Conservation (phyloP, 2,329 filamentous ascomycete species). For the Geosmithia flava region DNA sequence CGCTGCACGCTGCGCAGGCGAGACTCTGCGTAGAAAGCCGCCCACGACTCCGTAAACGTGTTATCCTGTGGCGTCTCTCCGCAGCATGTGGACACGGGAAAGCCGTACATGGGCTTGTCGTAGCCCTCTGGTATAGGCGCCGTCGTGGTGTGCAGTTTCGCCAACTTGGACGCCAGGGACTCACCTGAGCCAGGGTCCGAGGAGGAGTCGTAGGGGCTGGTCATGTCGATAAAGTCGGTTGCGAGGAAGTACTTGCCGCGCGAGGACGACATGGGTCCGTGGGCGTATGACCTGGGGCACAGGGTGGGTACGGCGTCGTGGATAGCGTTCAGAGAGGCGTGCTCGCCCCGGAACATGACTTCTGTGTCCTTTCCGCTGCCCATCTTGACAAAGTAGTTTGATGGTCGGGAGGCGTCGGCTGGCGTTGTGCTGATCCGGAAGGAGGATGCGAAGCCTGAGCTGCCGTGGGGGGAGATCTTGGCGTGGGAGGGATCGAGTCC, state of each 20-base stretch:
- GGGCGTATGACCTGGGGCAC: constrained; percentile 63
- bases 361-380: constrained; percentile 45
- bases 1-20: constrained; percentile 54
- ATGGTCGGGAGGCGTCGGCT: constrained; percentile 36
- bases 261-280: constrained; percentile 47
- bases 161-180: constrained; percentile 64
- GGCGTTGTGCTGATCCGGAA: constrained; percentile 37
- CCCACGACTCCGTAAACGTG: constrained; percentile 56
- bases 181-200: constrained; percentile 28
- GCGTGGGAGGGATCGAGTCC: constrained; percentile 40
- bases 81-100: constrained; percentile 76
- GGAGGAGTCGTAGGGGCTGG: constrained; percentile 2
- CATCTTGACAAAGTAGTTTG: constrained; percentile 61
- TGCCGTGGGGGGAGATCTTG: constrained; percentile 47
- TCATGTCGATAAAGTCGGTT: constrained; percentile 70
- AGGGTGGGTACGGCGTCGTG: constrained; percentile 58
- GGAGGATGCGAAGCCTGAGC: constrained; percentile 57
- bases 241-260: constrained; percentile 43
- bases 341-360: constrained; percentile 68
- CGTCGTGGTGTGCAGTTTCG: constrained; percentile 63
- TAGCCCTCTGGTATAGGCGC: constrained; percentile 52
- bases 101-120: constrained; percentile 60
- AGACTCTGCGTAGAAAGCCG: constrained; percentile 68
- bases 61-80: constrained; percentile 61
- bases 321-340: constrained; percentile 74